Evolutionary conservation across 75 land plant genomes (phyloP), one percentile per base, ranked within the genome.

Genomic region (Pinus albicaulis): DNA sequence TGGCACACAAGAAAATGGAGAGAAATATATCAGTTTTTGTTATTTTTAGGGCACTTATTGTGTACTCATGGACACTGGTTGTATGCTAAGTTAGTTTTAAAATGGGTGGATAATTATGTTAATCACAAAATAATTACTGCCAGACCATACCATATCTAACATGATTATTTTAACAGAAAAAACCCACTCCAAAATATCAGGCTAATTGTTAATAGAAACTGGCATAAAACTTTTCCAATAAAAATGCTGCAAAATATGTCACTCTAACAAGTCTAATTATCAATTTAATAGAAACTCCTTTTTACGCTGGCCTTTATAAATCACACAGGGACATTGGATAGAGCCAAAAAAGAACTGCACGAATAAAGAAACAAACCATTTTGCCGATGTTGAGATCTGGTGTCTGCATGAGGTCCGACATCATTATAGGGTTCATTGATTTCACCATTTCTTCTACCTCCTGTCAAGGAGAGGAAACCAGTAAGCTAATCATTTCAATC

Each of bases 371-470:
- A 55, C 31, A 55, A 7, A 72, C 74, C 56, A 24, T 23, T 28
- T 16, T 55, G 57, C 52, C 56, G 1, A 72, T 8, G 31, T 72
- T 53, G 25, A 3, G 3, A 22, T 48, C 56, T 22, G 74, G 74
- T 4, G 24, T 55, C 60, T 80, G 53, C 7, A 76, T 79, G 53
- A 88, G 79, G 72, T 91, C 93, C 20, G 86, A 88, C 48, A 88
- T 72, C 90, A 91, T 91, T 19, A 84, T 61, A 3, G 93, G 90
- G 34, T 87, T 81, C 15, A 91, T 59, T 61, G 78, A 79, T 76
- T 84, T 80, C 80, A 91, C 81, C 69, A 19, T 84, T 75, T 86
- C 85, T 24, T 88, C 83, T 19, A 88, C 88, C 72, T 91, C 88
- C 93, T 91, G 76, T 3, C 59, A 58, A 64, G 48, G 7, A 44